A percentile compares a stretch with the other conserved stretches of the same genome.
phyloP scores from a whole-genome alignment of 2,329 filamentous ascomycete genomes.

The Albophoma yamanashiensis region DNA sequence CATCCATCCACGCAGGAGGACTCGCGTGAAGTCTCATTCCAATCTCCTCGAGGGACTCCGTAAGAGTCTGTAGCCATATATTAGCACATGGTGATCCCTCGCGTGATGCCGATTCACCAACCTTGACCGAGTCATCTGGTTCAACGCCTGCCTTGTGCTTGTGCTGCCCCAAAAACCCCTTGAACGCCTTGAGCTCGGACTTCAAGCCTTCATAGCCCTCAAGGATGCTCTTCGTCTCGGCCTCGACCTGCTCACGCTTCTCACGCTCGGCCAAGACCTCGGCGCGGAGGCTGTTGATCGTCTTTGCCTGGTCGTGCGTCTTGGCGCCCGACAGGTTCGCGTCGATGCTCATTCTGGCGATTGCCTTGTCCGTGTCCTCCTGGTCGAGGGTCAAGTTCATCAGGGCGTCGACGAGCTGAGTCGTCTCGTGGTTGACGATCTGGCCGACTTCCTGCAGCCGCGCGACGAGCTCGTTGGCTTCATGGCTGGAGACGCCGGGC shows the following conservation, averaged over 20 bases:
- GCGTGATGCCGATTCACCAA: constrained; percentile 7
- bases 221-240: constrained; percentile 14
- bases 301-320: constrained; percentile 20
- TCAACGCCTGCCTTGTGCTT: constrained; percentile 9
- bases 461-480: constrained; percentile 21
- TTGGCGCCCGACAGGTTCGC: constrained; percentile 23
- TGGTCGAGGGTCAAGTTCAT: constrained; percentile 25
- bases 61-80: background rate
- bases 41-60: background rate
- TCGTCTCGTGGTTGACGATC: constrained; percentile 26
- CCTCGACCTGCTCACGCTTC: constrained; percentile 18
- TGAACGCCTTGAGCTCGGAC: constrained; percentile 17
- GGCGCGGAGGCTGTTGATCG: constrained; percentile 18
- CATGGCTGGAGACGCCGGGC: constrained; percentile 23
- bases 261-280: constrained; percentile 19
- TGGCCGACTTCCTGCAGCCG: constrained; percentile 26
- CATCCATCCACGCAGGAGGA: background rate
- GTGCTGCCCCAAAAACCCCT: constrained; percentile 11
- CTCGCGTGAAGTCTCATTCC: background rate
- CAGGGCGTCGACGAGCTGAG: constrained; percentile 25
- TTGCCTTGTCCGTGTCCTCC: constrained; percentile 26
- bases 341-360: constrained; percentile 27
- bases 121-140: constrained; percentile 19
- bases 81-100: background rate
- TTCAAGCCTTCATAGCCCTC: constrained; percentile 15